These are phyloP conservation scores for Pestalotiopsis sp. DNA, from an alignment of 2,329 filamentous ascomycete genomes.

Conservation along the genomic window DNA sequence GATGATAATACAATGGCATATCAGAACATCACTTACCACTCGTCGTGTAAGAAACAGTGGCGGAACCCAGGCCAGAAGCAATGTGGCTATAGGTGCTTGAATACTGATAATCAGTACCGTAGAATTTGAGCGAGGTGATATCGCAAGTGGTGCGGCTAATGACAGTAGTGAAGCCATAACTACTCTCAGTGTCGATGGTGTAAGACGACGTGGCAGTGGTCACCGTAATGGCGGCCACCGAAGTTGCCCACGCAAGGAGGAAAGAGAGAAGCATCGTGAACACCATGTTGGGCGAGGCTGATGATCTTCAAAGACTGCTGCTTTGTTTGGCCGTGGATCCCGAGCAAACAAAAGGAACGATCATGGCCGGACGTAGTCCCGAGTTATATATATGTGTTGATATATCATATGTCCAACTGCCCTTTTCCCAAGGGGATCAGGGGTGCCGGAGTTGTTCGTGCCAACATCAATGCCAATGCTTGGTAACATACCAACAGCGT, in stretches of 20 bases:
- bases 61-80: constrained; percentile 52
- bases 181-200: constrained; percentile 28
- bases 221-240: constrained; percentile 28
- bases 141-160: constrained; percentile 46
- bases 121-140: constrained; percentile 54
- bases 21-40: constrained; percentile 20
- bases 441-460: not conserved
- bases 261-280: constrained; percentile 17
- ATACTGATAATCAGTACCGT: constrained; percentile 54
- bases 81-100: constrained; percentile 50
- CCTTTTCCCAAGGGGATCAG: not conserved
- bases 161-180: constrained; percentile 28
- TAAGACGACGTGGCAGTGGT: constrained; percentile 24
- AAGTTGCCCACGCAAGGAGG: constrained; percentile 25
- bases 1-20: constrained; percentile 26
- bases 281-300: constrained; percentile 18
- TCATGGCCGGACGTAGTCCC: not conserved
- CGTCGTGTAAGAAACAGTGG: constrained; percentile 45
- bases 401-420: not conserved
- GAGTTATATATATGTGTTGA: not conserved
- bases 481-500: not conserved
- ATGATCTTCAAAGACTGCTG: not conserved
- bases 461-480: not conserved
- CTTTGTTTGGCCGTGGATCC: not conserved
- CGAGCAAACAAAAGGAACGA: not conserved